Evolutionary conservation across 805 yeast species (phyloP).

Genomic region (Zygoascus bituminiphila): DNA sequence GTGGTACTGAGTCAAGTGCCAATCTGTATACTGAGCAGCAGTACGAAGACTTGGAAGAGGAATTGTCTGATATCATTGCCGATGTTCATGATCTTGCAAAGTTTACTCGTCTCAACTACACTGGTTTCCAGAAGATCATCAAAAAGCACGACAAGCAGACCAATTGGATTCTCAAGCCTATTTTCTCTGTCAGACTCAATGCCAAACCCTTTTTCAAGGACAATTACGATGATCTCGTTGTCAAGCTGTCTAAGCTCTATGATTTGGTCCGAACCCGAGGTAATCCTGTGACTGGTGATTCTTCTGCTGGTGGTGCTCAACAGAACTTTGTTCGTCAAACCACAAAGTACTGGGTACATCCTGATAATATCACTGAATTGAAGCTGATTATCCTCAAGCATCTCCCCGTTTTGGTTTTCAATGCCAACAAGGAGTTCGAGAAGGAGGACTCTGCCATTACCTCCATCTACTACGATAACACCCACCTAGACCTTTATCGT

Average conservation of each 20-base stretch:
- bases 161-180: slow-evolving; percentile 71
- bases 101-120: slow-evolving; percentile 85
- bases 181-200: slow-evolving; percentile 86
- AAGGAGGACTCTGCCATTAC: slow-evolving; percentile 93
- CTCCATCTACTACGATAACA: slow-evolving; percentile 90
- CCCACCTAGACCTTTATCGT: slow-evolving; percentile 79
- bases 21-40: slow-evolving; percentile 53
- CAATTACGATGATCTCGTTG: slow-evolving; percentile 82
- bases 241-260: slow-evolving; percentile 78
- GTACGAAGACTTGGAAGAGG: slow-evolving; percentile 67
- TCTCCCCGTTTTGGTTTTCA: slow-evolving; percentile 93
- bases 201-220: slow-evolving; percentile 95
- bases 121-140: slow-evolving; percentile 93
- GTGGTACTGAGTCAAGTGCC: slow-evolving; percentile 39
- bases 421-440: slow-evolving; percentile 92
- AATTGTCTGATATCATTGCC: slow-evolving; percentile 79
- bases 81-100: slow-evolving; percentile 96
- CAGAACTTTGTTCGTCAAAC: slow-evolving; percentile 98
- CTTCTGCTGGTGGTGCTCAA: slow-evolving; percentile 96
- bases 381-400: slow-evolving; percentile 89
- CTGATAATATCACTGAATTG: slow-evolving; percentile 94
- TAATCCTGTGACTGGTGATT: slow-evolving; percentile 88
- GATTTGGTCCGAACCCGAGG: slow-evolving; percentile 95
- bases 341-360: slow-evolving; percentile 98
- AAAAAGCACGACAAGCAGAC: slow-evolving; percentile 95